Percentiles rank a stretch among this genome's conserved stretches.
Evolutionary conservation across 371 early-diverging fungal species (phyloP).

Genomic region (Mucor ambiguus): DNA sequence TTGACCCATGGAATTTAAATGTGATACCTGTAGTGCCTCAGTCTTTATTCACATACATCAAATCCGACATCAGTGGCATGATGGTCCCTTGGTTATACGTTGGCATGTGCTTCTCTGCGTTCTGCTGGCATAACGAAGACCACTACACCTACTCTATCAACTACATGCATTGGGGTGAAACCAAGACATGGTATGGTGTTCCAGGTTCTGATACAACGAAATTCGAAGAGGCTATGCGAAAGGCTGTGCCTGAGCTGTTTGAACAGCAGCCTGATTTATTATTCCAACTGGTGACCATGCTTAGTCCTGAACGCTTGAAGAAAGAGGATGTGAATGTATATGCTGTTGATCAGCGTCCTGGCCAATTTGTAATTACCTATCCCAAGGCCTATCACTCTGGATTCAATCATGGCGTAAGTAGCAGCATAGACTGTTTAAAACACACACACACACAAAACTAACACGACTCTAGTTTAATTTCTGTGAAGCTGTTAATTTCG

Average conservation of each 20-base stretch:
- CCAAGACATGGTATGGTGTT: conserved; percentile 98
- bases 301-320: conserved; percentile 80
- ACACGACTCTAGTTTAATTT: conserved; percentile 73
- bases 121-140: conserved; percentile 98
- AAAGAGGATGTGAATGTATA: conserved; percentile 78
- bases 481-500: conserved; percentile 97
- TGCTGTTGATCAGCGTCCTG: conserved; percentile 88
- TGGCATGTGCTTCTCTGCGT: conserved; percentile 95
- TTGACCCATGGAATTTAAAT: conserved; percentile 87
- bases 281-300: conserved; percentile 90
- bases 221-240: conserved; percentile 86
- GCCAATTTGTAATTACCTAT: conserved; percentile 95
- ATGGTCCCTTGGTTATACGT: conserved; percentile 97
- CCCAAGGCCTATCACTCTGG: conserved; percentile 96
- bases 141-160: conserved; percentile 96
- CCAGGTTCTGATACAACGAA: conserved; percentile 79
- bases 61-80: conserved; percentile 92
- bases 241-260: conserved; percentile 87
- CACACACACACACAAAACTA: too few species aligned
- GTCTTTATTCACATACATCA: conserved; percentile 87
- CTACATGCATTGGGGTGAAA: conserved; percentile 95
- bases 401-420: conserved; percentile 91
- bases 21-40: conserved; percentile 79
- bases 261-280: conserved; percentile 90
- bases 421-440: background rate